Percentiles rank a stretch among this genome's conserved stretches.
These are phyloP conservation scores for Kluyveromyces nonfermentans DNA, from an alignment of 805 yeast species.

Conservation along the genomic window DNA sequence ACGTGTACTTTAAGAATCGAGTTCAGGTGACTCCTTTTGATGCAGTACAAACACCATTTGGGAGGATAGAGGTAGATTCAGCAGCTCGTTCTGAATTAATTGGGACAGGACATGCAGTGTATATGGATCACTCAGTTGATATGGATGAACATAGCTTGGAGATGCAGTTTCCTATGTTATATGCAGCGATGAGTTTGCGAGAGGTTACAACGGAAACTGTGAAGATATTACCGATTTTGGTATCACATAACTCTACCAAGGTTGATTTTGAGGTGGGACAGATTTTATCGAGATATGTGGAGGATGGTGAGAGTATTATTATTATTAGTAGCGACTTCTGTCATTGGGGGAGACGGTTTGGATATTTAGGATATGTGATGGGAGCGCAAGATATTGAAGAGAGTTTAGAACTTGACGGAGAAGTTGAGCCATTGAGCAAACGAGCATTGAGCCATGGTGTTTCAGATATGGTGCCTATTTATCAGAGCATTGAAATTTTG, in stretches of 20 bases:
- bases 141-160: constrained; percentile 88
- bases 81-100: constrained; percentile 33
- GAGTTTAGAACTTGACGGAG: constrained; percentile 28
- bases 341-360: constrained; percentile 79
- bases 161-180: constrained; percentile 70
- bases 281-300: constrained; percentile 44
- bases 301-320: constrained; percentile 49
- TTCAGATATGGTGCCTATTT: constrained; percentile 39
- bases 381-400: constrained; percentile 18
- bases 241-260: constrained; percentile 48
- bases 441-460: constrained; percentile 17
- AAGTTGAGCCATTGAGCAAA: constrained; percentile 22
- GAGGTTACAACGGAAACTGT: constrained; percentile 30
- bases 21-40: constrained; percentile 46
- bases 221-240: constrained; percentile 66
- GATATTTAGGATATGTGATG: constrained; percentile 43
- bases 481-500: constrained; percentile 61
- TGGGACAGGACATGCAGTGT: constrained; percentile 3
- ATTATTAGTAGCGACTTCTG: constrained; percentile 87
- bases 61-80: constrained; percentile 58
- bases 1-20: constrained; percentile 60
- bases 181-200: constrained; percentile 45
- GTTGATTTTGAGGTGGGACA: constrained; percentile 39
- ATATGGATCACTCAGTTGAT: constrained; percentile 54
- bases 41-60: constrained; percentile 73